Conservation (phyloP, 768 basidiomycete species). For the Lentinula boryana region DNA sequence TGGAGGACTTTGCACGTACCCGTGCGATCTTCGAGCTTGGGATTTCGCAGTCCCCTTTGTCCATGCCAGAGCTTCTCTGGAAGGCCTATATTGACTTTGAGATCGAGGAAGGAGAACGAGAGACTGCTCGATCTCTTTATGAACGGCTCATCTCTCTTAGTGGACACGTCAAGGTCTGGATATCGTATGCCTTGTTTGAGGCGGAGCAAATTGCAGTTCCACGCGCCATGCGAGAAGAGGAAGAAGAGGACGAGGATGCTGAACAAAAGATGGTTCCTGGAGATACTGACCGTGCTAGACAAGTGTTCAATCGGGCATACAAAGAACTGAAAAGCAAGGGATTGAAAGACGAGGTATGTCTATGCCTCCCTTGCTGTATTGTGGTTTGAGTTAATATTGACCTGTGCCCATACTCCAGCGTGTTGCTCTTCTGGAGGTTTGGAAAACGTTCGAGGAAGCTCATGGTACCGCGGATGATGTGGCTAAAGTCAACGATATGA, state of each 20-base stretch:
- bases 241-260: slow-evolving; percentile 58
- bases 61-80: slow-evolving; percentile 94
- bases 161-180: slow-evolving; percentile 97
- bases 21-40: slow-evolving; percentile 94
- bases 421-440: slow-evolving; percentile 85
- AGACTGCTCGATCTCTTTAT: slow-evolving; percentile 77
- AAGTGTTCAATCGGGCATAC: slow-evolving; percentile 84
- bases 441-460: slow-evolving; percentile 90
- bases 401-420: slow-evolving; percentile 43
- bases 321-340: slow-evolving; percentile 76
- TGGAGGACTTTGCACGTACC: slow-evolving; percentile 84
- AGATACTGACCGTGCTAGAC: slow-evolving; percentile 61
- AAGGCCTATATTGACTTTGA: slow-evolving; percentile 98
- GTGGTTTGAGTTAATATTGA: not conserved
- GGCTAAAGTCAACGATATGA: slow-evolving; percentile 83
- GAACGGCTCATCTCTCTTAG: slow-evolving; percentile 82
- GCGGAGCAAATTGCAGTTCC: slow-evolving; percentile 66
- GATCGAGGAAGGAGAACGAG: slow-evolving; percentile 88
- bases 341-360: slow-evolving; percentile 81
- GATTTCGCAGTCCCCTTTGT: slow-evolving; percentile 72
- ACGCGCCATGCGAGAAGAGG: slow-evolving; percentile 62
- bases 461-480: slow-evolving; percentile 71
- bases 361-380: not conserved
- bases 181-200: slow-evolving; percentile 91
- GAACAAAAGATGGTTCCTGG: slow-evolving; percentile 67